Evolutionary conservation across 1,284 basidiomycete species (phyloP), one percentile per base, ranked within the genome.

Genomic region (Cryptococcus sp.): DNA sequence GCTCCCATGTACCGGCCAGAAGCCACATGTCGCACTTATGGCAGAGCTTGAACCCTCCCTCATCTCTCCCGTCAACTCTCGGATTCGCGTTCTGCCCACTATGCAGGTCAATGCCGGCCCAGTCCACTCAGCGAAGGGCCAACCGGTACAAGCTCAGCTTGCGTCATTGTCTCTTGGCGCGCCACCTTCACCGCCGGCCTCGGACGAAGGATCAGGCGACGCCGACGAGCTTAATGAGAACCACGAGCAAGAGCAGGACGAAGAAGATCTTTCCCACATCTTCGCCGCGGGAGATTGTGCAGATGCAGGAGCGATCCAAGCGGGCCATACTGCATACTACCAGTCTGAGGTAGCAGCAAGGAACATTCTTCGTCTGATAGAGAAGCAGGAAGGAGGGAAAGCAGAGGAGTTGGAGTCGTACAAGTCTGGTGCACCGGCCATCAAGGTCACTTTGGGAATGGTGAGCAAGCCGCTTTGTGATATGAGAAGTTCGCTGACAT

Each of bases 1-100:
- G 58, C 54, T 62, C n/a, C 79, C 88, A 1, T 90, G 89, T 70
- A 90, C 88, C 0, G 89, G 89, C 7, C 88, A 90, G 75, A 81
- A 78, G 40, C 88, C 88, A 19, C 89, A 90, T 70, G 86, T 87
- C 0, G 79, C 74, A 0, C 71, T 90, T 42, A 77, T 91, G 25
- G 76, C 71, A 27, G 67, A 72, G 0, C 79, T 87, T 65, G 81
- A 85, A 53, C 81, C 84, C 0, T 67, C 78, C 3, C 81, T 82
- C 1, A 80, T 90, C 47, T 80, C 85, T 52, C 69, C 81, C 0
- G 63, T 71, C 10, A 84, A 78, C 43, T 61, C 66, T 15, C 66
- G 70, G 48, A 83, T 85, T 22, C 79, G 81, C 54, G 86, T 89
- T 13, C 73, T 81, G 25, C 82, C 82, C 8, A 86, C 85, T 0